phyloP scores from a whole-genome alignment of 108 stramenopile species.

The Cylindrotheca closterium region DNA sequence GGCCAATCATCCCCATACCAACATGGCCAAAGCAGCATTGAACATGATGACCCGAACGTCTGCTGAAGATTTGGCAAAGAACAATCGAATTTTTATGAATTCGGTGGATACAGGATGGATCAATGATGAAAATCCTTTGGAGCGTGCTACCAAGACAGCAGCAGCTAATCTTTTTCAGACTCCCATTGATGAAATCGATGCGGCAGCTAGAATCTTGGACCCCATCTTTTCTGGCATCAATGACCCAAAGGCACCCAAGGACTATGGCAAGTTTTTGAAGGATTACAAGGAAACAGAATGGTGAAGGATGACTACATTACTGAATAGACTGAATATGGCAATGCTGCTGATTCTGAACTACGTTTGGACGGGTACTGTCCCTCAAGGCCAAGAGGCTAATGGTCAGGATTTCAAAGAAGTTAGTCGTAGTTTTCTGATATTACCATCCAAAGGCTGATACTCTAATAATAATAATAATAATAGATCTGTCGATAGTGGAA shows the following conservation, averaged over 20 bases:
- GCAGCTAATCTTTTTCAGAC: slow-evolving; percentile 85
- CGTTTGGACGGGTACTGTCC: too few species aligned
- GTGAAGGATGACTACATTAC: too few species aligned
- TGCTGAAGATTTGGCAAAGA: slow-evolving; percentile 79
- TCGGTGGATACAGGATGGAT: slow-evolving; percentile 94
- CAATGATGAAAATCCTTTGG: slow-evolving; percentile 90
- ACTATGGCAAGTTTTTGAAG: slow-evolving; percentile 83
- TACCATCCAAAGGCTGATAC: too few species aligned
- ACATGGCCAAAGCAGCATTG: slow-evolving; percentile 93
- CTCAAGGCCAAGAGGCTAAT: too few species aligned
- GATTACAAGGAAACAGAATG: slow-evolving; percentile 88
- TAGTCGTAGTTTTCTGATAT: too few species aligned
- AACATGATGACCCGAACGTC: slow-evolving; percentile 92
- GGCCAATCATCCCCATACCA: slow-evolving; percentile 90
- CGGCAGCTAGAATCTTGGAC: slow-evolving; percentile 86
- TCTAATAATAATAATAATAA: too few species aligned
- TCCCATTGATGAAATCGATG: slow-evolving; percentile 92
- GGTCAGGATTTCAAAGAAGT: too few species aligned
- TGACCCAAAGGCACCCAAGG: slow-evolving; percentile 11
- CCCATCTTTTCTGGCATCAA: slow-evolving; percentile 74
- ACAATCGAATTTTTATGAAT: slow-evolving; percentile 84
- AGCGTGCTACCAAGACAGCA: slow-evolving; percentile 74
- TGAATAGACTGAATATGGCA: too few species aligned
- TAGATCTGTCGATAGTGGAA: too few species aligned
- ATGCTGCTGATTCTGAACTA: too few species aligned